Evolutionary conservation across 2,329 filamentous ascomycete genomes (phyloP), one percentile per base, ranked within the genome.

Genomic region (Paecilomyces sp.): DNA sequence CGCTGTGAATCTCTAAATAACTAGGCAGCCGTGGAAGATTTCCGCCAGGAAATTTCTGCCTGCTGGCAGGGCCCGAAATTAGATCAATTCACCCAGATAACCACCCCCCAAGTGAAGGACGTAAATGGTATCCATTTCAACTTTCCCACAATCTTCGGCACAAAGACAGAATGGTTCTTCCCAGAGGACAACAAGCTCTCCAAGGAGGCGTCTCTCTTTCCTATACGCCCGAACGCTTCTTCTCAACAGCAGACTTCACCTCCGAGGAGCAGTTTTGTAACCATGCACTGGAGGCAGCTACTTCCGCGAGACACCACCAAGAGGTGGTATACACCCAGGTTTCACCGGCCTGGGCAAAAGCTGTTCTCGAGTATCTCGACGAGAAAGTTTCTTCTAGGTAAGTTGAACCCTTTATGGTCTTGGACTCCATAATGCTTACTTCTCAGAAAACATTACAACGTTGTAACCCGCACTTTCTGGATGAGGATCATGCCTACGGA

Each of bases 391-490:
- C 11, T 34, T 11, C 55, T 36, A 47, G 55, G 55, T 57, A 50
- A 34, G 30, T 13, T 57, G 15, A 41, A 41, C 12, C 36, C 8
- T 15, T 47, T 30, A 31, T 8, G 24, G 25, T 28, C 34, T 57
- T 5, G n/a, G 24, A 3, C 33, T 56, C 41, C 24, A 55, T 57
- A 47, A 55, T 15, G 54, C 22, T 50, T 22, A 57, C 25, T 24
- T n/a, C 30, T 11, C 47, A 57, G 56, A 53, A 57, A 57, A 57
- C 41, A 53, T 36, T 53, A 34, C n/a, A 57, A 57, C 22, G 25
- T 12, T 22, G 41, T 53, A 7, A 57, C 56, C 7, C 56, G 30
- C 11, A 57, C 41, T 13, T 54, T 57, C n/a, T 57, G 56, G 25
- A 54, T 54, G 3, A 41, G 51, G 18, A 51, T 33, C 9, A 33